A percentile compares a stretch with the other conserved stretches of the same genome.
These are phyloP conservation scores for Stephania yunnanensis DNA, from an alignment of 164 flowering plant species.

Conservation along the genomic window DNA sequence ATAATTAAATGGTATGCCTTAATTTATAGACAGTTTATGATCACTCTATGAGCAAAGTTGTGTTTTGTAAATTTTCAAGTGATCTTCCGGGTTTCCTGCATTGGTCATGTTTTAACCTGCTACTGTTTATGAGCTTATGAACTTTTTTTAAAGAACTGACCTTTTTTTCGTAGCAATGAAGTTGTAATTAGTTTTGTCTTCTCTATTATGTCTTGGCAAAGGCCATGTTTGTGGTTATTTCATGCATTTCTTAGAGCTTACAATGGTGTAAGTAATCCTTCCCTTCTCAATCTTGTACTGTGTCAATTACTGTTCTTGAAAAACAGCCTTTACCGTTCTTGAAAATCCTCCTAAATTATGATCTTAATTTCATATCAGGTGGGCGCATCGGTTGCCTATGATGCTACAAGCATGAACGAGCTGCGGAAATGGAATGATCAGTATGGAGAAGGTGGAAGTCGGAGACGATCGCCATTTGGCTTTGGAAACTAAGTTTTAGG, in stretches of 20 bases:
- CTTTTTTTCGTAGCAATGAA: neutral
- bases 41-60: neutral
- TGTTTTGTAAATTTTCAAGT: neutral
- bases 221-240: neutral
- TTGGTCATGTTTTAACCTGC: neutral
- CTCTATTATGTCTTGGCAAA: neutral
- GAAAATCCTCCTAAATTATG: neutral
- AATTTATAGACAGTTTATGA: neutral
- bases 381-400: conserved; percentile 84
- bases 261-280: too few relatives aligned
- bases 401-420: conserved; percentile 95
- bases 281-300: neutral
- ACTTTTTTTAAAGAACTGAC: neutral
- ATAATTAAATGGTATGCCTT: neutral
- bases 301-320: too few relatives aligned
- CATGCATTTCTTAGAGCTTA: too few relatives aligned
- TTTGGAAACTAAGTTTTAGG: conserved; percentile 30
- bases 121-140: neutral
- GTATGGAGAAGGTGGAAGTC: conserved; percentile 96
- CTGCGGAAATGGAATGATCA: conserved; percentile 96
- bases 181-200: neutral
- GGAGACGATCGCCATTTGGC: conserved; percentile 85
- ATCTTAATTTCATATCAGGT: conserved; percentile 37
- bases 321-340: neutral
- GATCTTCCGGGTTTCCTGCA: neutral